Percentiles rank a stretch among this genome's conserved stretches.
phyloP scores from a whole-genome alignment of 2,329 filamentous ascomycete genomes.

The Phaeosphaeriaceae sp. region DNA sequence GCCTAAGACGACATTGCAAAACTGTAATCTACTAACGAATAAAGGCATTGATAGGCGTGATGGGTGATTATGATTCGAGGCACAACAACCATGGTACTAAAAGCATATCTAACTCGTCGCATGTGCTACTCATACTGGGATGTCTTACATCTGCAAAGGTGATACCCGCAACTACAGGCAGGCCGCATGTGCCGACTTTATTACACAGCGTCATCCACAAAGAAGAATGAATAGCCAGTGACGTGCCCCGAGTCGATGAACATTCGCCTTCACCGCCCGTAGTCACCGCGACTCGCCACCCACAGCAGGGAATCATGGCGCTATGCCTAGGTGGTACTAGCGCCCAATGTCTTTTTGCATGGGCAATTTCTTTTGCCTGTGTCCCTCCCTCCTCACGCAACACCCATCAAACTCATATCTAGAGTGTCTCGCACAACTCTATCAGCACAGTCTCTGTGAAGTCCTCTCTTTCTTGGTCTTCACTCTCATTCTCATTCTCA shows the following conservation, averaged over 20 bases:
- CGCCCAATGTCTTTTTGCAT: slow-evolving; percentile 29
- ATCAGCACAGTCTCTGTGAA: slow-evolving; percentile 44
- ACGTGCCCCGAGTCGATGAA: neutral
- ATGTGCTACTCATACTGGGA: neutral
- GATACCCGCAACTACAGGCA: neutral
- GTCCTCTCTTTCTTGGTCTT: slow-evolving; percentile 50
- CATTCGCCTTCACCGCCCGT: slow-evolving; percentile 11
- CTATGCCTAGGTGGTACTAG: neutral
- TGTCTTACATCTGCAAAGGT: neutral
- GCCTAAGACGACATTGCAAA: no score
- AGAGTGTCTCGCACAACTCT: slow-evolving; percentile 40
- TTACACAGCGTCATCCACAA: slow-evolving; percentile 2
- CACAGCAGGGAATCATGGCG: neutral
- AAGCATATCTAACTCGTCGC: neutral
- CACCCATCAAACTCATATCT: slow-evolving; percentile 36
- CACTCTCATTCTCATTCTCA: slow-evolving; percentile 48
- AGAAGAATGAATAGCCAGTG: neutral
- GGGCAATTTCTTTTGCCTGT: slow-evolving; percentile 29
- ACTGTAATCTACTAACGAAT: no score
- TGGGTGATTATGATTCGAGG: no score
- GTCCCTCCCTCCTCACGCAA: slow-evolving; percentile 30
- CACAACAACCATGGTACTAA: no score
- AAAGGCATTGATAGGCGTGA: no score
- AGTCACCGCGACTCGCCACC: slow-evolving; percentile 36
- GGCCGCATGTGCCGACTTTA: neutral